Conservation (phyloP, 208 protist genomes). For the Leishmania arabica region DNA sequence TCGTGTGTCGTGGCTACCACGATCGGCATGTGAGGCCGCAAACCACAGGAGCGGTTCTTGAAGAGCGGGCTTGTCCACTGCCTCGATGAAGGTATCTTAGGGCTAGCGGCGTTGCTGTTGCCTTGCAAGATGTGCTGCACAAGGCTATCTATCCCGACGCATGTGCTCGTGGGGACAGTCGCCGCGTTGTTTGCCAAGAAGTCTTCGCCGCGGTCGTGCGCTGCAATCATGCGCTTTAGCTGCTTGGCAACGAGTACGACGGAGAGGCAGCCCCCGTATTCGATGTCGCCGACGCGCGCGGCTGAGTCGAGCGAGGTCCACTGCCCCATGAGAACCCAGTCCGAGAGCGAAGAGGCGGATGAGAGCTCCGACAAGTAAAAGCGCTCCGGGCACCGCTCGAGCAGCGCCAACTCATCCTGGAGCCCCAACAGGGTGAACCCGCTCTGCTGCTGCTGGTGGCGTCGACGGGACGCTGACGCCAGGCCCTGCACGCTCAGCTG, state of each 20-base stretch:
- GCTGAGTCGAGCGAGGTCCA: not conserved
- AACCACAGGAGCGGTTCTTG: slow-evolving; percentile 44
- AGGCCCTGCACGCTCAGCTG: not conserved
- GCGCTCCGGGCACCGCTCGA: slow-evolving; percentile 59
- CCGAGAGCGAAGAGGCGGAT: slow-evolving; percentile 3
- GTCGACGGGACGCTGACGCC: not conserved
- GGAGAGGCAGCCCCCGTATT: slow-evolving; percentile 3
- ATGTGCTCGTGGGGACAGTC: not conserved
- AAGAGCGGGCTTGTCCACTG: slow-evolving; percentile 41
- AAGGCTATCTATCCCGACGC: slow-evolving; percentile 33
- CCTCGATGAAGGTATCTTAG: not conserved
- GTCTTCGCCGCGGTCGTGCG: slow-evolving; percentile 23
- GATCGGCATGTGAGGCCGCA: slow-evolving; percentile 48
- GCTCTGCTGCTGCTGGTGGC: slow-evolving; percentile 17
- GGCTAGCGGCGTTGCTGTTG: not conserved
- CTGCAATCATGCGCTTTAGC: slow-evolving; percentile 41
- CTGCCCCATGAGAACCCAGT: slow-evolving; percentile 6
- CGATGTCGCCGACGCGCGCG: not conserved
- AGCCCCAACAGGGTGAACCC: slow-evolving; percentile 80
- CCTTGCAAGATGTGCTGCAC: slow-evolving; percentile 39
- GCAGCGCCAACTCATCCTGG: slow-evolving; percentile 76
- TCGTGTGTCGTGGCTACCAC: slow-evolving; percentile 65
- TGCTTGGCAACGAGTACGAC: slow-evolving; percentile 62
- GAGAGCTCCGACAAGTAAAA: slow-evolving; percentile 35
- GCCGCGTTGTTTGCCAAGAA: slow-evolving; percentile 4